A percentile compares a stretch with the other conserved stretches of the same genome.
Evolutionary conservation across 2,329 filamentous ascomycete species (phyloP).

Genomic region (Ophiostoma triangulosporum): DNA sequence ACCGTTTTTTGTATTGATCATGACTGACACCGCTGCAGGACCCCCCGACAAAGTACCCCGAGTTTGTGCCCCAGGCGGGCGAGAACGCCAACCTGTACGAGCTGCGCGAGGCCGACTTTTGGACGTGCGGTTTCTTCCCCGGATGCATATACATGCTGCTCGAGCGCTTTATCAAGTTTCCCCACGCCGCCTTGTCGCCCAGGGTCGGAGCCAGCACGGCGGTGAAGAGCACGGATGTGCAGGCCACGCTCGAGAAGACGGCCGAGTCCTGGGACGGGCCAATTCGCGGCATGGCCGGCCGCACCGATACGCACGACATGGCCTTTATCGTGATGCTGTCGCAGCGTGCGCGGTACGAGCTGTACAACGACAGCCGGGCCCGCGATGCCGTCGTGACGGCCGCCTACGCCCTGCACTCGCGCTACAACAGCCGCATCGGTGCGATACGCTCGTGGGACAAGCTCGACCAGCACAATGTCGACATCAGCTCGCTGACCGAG

Average conservation of each 20-base stretch:
- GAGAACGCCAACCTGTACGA: slow-evolving; percentile 10
- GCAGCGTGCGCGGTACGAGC: slow-evolving; percentile 33
- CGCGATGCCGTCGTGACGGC: slow-evolving; percentile 28
- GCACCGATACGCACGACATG: slow-evolving; percentile 40
- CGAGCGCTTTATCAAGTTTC: slow-evolving; percentile 22
- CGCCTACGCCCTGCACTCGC: slow-evolving; percentile 27
- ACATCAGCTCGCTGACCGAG: slow-evolving; percentile 19
- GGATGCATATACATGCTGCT: slow-evolving; percentile 23
- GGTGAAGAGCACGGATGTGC: slow-evolving; percentile 8
- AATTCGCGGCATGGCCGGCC: slow-evolving; percentile 22
- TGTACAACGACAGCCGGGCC: slow-evolving; percentile 20
- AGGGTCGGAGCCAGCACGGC: slow-evolving; percentile 9
- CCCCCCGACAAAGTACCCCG: slow-evolving; percentile 15
- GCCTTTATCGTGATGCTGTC: slow-evolving; percentile 39
- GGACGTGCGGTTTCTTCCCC: slow-evolving; percentile 28
- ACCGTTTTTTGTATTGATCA: neutral
- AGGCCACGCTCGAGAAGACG: slow-evolving; percentile 16
- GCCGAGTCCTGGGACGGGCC: slow-evolving; percentile 23
- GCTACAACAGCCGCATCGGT: slow-evolving; percentile 28
- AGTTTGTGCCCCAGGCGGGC: slow-evolving; percentile 16
- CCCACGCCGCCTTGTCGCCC: slow-evolving; percentile 9
- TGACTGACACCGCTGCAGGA: neutral
- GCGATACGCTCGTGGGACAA: slow-evolving; percentile 38
- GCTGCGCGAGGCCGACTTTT: slow-evolving; percentile 17
- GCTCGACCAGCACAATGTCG: slow-evolving; percentile 19